phyloP scores from a whole-genome alignment of 2,329 filamentous ascomycete species.

The Alternaria gansuensis region DNA sequence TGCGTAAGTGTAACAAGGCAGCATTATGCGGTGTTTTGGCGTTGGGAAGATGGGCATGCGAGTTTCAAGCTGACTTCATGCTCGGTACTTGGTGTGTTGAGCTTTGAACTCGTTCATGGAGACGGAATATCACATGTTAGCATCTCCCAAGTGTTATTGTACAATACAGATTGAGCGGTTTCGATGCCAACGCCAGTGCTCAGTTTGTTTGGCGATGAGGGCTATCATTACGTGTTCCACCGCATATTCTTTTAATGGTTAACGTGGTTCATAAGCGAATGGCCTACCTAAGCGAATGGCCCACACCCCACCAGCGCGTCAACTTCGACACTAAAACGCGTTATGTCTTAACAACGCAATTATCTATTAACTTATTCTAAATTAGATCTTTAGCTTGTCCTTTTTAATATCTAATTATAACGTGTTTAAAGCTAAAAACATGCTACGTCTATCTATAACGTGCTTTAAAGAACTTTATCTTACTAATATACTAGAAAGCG shows the following conservation, averaged over 20 bases:
- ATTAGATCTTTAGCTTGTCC: no score
- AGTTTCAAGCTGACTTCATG: background rate
- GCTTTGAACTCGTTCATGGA: background rate
- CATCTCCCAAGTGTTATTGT: constrained; percentile 8
- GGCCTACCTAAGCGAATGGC: no score
- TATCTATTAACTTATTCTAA: no score
- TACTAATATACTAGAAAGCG: no score
- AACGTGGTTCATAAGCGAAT: no score
- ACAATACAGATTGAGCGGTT: background rate
- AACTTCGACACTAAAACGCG: no score
- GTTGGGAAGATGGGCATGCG: constrained; percentile 2
- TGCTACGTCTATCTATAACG: no score
- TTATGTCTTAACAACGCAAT: no score
- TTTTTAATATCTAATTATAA: no score
- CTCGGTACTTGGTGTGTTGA: constrained; percentile 7
- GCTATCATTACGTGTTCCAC: background rate
- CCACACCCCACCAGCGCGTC: no score
- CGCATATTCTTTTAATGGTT: background rate
- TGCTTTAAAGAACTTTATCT: no score
- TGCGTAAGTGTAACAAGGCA: background rate
- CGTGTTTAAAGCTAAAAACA: no score
- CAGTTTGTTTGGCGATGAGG: background rate
- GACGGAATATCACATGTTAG: background rate
- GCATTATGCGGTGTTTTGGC: constrained; percentile 13
- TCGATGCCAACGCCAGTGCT: background rate